These are phyloP conservation scores for Solanum paucissectum DNA, from an alignment of 257 asterid genomes.

Conservation along the genomic window DNA sequence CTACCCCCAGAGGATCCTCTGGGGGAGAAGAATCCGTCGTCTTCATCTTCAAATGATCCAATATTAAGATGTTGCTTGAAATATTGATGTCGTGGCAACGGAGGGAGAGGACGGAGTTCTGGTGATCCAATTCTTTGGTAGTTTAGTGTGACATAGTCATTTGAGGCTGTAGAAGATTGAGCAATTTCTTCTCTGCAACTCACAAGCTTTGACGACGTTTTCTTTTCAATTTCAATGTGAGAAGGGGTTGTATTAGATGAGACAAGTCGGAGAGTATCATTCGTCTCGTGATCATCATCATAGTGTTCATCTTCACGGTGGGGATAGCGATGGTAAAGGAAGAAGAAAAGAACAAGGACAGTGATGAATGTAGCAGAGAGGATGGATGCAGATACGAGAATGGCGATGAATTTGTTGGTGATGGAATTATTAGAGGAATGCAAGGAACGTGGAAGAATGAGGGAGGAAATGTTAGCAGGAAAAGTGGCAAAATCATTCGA, in stretches of 20 bases:
- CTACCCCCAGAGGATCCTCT: slow-evolving; percentile 40
- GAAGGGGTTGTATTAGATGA: slow-evolving; percentile 45
- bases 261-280: slow-evolving; percentile 58
- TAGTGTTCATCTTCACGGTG: slow-evolving; percentile 17
- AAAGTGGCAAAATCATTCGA: slow-evolving; percentile 31
- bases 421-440: slow-evolving; percentile 34
- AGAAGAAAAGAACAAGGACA: slow-evolving; percentile 28
- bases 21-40: slow-evolving; percentile 55
- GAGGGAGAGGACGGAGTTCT: slow-evolving; percentile 88
- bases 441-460: slow-evolving; percentile 56
- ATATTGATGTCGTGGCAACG: slow-evolving; percentile 54
- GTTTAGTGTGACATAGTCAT: not conserved
- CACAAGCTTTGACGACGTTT: slow-evolving; percentile 37
- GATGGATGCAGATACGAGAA: slow-evolving; percentile 37
- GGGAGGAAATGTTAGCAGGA: slow-evolving; percentile 89
- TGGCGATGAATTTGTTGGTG: slow-evolving; percentile 38
- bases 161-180: slow-evolving; percentile 2
- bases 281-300: slow-evolving; percentile 14
- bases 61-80: slow-evolving; percentile 17
- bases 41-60: slow-evolving; percentile 14
- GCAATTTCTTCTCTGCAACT: slow-evolving; percentile 42
- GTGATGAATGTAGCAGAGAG: slow-evolving; percentile 17
- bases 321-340: slow-evolving; percentile 37
- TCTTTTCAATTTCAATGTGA: slow-evolving; percentile 25
- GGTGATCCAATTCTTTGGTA: slow-evolving; percentile 63